Evolutionary conservation across 768 basidiomycete species (phyloP).

Genomic region (Termitomyces sp.): DNA sequence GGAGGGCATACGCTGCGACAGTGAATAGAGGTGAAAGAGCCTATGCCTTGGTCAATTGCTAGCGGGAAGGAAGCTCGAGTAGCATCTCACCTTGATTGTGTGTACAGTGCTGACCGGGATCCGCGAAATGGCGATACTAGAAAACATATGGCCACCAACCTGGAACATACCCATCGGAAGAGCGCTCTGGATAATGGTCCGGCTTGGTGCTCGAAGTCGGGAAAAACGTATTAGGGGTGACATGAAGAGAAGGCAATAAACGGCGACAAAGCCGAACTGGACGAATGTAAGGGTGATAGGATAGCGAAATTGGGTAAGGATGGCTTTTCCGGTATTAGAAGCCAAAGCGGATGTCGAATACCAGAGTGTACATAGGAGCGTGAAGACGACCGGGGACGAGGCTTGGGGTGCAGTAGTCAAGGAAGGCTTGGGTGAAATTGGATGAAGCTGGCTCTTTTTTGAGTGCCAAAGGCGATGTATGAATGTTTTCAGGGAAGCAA

Average conservation of each 20-base stretch:
- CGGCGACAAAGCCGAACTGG: conserved; percentile 93
- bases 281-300: conserved; percentile 97
- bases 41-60: conserved; percentile 32
- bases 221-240: conserved; percentile 64
- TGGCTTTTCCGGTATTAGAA: conserved; percentile 94
- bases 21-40: conserved; percentile 97
- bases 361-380: conserved; percentile 85
- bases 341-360: conserved; percentile 90
- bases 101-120: conserved; percentile 98
- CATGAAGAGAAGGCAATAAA: conserved; percentile 83
- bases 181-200: conserved; percentile 68
- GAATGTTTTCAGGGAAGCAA: conserved; percentile 21
- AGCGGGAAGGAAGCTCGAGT: background rate
- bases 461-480: conserved; percentile 18
- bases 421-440: conserved; percentile 19
- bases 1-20: conserved; percentile 87
- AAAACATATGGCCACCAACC: conserved; percentile 96
- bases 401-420: conserved; percentile 23
- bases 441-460: conserved; percentile 21
- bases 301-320: conserved; percentile 88
- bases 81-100: conserved; percentile 84
- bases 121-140: conserved; percentile 93
- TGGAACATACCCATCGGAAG: conserved; percentile 97
- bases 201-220: conserved; percentile 64
- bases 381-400: conserved; percentile 46